These are phyloP conservation scores for Phlebopus sp. DNA, from an alignment of 1,284 basidiomycete species.

Conservation along the genomic window DNA sequence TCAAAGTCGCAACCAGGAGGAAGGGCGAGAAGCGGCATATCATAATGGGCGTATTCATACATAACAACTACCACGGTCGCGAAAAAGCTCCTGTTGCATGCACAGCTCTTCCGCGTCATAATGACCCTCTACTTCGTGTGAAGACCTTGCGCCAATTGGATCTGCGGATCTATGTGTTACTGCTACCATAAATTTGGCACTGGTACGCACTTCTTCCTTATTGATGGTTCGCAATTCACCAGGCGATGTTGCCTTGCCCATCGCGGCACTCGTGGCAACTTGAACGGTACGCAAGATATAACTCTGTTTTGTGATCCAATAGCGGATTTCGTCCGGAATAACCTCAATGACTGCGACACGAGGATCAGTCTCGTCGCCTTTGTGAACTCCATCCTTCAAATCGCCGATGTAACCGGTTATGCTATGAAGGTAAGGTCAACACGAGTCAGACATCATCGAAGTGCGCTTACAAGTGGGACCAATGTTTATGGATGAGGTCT, in stretches of 20 bases:
- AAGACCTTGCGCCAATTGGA: constrained; percentile 25
- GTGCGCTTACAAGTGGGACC: constrained; percentile 53
- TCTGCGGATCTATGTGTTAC: constrained; percentile 21
- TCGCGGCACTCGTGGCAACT: constrained; percentile 51
- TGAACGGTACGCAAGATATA: constrained; percentile 47
- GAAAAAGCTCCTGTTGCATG: constrained; percentile 8
- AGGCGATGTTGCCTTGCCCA: constrained; percentile 56
- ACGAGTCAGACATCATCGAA: neutral
- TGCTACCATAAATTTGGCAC: neutral
- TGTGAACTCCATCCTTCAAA: constrained; percentile 83
- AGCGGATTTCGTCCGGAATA: constrained; percentile 77
- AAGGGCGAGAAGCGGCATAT: constrained; percentile 38
- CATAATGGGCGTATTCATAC: constrained; percentile 7
- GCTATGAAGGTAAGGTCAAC: constrained; percentile 32
- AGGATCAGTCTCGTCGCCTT: constrained; percentile 78
- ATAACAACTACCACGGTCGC: neutral
- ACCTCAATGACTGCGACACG: constrained; percentile 82
- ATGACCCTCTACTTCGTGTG: constrained; percentile 14
- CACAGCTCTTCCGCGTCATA: neutral
- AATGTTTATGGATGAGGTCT: constrained; percentile 67
- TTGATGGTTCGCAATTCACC: constrained; percentile 64
- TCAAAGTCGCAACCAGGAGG: constrained; percentile 35
- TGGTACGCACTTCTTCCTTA: constrained; percentile 51
- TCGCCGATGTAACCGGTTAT: constrained; percentile 84
- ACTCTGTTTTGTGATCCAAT: constrained; percentile 61